These are phyloP conservation scores for Bretschneidera sinensis DNA, from an alignment of 345 rosid species.

Conservation along the genomic window DNA sequence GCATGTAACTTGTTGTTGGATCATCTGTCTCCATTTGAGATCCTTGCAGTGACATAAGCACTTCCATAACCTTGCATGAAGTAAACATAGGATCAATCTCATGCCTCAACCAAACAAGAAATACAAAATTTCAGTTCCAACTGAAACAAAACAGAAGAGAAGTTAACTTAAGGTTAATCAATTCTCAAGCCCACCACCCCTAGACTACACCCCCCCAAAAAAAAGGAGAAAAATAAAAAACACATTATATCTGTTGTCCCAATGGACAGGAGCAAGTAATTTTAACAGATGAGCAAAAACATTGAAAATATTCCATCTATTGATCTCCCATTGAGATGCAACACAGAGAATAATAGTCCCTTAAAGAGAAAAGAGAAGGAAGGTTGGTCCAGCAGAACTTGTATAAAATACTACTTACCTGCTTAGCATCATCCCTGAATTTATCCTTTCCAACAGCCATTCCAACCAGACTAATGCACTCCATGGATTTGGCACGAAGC, in stretches of 20 bases:
- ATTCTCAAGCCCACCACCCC: background rate
- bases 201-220: background rate
- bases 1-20: constrained; percentile 97
- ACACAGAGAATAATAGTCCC: background rate
- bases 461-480: constrained; percentile 98
- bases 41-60: constrained; percentile 96
- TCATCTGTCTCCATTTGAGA: constrained; percentile 98
- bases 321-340: background rate
- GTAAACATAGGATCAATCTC: background rate
- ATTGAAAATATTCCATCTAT: background rate
- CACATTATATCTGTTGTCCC: no score
- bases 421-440: constrained; percentile 93
- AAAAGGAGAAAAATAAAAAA: background rate
- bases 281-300: no score
- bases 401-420: constrained; percentile 42
- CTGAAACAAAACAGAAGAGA: background rate
- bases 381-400: constrained; percentile 3
- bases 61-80: constrained; percentile 86
- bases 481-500: constrained; percentile 99
- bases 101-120: background rate
- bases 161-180: no score
- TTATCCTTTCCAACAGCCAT: constrained; percentile 99
- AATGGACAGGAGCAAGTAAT: no score
- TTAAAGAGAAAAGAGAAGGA: background rate
- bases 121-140: background rate